These are phyloP conservation scores for Fusarium buxicola DNA, from an alignment of 2,329 filamentous ascomycete genomes.

Conservation along the genomic window DNA sequence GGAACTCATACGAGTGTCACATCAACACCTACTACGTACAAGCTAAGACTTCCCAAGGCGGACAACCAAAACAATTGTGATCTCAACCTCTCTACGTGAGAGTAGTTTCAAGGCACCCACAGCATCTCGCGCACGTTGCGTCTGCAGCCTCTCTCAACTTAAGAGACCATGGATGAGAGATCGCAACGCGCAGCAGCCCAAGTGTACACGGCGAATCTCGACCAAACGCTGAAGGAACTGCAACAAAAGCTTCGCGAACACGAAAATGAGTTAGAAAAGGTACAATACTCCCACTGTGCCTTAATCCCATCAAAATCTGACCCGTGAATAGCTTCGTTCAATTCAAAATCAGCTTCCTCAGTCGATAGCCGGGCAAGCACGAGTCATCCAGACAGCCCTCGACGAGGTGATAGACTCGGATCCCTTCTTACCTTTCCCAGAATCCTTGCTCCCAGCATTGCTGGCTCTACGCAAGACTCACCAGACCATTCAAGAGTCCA, in stretches of 20 bases:
- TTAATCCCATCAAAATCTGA: conserved; percentile 2
- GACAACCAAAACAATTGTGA: background rate
- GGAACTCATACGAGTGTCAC: conserved; percentile 1
- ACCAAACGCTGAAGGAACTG: conserved; percentile 75
- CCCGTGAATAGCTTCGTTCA: conserved; percentile 45
- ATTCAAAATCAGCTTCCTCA: conserved; percentile 39
- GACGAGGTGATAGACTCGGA: conserved; percentile 69
- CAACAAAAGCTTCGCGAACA: conserved; percentile 68
- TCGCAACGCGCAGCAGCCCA: conserved; percentile 44
- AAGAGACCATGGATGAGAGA: conserved; percentile 41
- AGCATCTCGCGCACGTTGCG: background rate
- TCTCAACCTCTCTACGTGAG: no score
- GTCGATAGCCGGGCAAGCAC: conserved; percentile 48
- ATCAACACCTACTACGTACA: no score
- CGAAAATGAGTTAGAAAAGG: conserved; percentile 62
- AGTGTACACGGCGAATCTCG: conserved; percentile 62
- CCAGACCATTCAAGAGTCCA: conserved; percentile 72
- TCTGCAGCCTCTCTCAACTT: background rate
- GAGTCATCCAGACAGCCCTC: conserved; percentile 73
- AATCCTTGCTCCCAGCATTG: conserved; percentile 77
- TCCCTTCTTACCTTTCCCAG: conserved; percentile 73
- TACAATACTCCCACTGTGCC: conserved; percentile 38
- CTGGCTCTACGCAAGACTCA: conserved; percentile 77
- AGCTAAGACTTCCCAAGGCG: background rate
- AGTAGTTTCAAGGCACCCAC: no score